Base-by-base conservation (phyloP, 331 rosid species). In the Arachis monticola region DNA sequence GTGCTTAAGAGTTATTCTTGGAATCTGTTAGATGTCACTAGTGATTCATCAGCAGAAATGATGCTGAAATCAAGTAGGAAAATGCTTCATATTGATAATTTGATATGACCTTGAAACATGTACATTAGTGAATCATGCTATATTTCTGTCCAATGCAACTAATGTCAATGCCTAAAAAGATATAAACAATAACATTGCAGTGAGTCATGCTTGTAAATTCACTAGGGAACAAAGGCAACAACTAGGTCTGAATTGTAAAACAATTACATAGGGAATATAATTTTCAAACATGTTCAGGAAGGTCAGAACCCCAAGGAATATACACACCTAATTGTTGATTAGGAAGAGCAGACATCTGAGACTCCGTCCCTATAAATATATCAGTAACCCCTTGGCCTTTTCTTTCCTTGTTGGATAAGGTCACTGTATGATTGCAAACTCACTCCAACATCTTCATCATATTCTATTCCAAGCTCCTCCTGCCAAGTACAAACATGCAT, bases 381-480 rank as follows among this genome's bases (percentile, higher is more conserved):
- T 88, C 84, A 90, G 67, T 64, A 79, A 40, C 84, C 87, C 75
- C 93, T 85, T 4, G 75, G 75, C 78, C 96, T 81, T 84, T 94
- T 94, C 84, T 78, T 81, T 67, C 88, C 88, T 7, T 71, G 85
- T 59, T 81, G 93, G 72, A 91, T 59, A 80, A 95, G 86, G 53
- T 85, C 92, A 65, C 78, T 79, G 66, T 59, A 87, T 55, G 93
- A 82, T 84, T 87, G 96, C 79, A 95, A 86, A 77, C 77, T 86
- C 71, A 90, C 91, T 45, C 87, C 90, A 72, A 81, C 92, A 72
- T 88, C 97, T 83, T 89, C 96, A 81, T 85, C 96, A 52, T 88
- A 80, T 53, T 89, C 98, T 47, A 93, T 62, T 69, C 93, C 99
- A 77, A 95, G 91, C 81, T 95, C 99, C 82, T 92, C 97, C 99